Percentiles rank a stretch among this genome's conserved stretches.
Conservation (phyloP, 495 filamentous ascomycete species). For the Lasiosphaeris hirsuta region DNA sequence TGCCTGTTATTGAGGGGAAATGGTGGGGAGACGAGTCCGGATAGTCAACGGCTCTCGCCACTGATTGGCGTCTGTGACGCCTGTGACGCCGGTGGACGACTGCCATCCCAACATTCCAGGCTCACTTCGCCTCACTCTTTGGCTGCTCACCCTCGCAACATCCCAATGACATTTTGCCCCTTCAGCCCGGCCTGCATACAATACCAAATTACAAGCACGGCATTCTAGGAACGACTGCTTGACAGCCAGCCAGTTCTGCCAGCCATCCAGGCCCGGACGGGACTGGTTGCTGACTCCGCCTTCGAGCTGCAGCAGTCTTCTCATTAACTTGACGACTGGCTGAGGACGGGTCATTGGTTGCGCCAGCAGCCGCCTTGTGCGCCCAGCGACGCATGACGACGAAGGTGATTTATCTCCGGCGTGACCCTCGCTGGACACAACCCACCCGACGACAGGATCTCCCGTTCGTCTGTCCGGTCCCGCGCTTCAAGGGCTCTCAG, state of each 20-base stretch:
- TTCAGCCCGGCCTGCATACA: constrained; percentile 11
- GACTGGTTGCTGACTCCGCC: constrained; percentile 12
- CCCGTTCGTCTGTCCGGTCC: constrained; percentile 12
- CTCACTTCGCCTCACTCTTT: constrained; percentile 3
- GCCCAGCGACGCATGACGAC: constrained; percentile 22
- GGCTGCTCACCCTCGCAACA: not conserved
- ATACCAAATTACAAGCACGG: constrained; percentile 2
- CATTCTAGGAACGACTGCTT: constrained; percentile 3
- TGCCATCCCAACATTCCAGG: not conserved
- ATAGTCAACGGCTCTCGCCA: constrained; percentile 8
- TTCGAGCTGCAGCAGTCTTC: constrained; percentile 14
- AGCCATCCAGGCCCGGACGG: not conserved
- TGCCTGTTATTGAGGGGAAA: constrained; percentile 1
- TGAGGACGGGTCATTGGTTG: constrained; percentile 22
- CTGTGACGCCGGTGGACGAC: constrained; percentile 3
- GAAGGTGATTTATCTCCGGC: constrained; percentile 20
- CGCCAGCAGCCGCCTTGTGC: constrained; percentile 29
- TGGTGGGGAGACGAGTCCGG: not conserved
- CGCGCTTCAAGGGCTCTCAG: not conserved
- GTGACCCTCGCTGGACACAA: constrained; percentile 6
- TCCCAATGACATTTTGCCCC: not conserved
- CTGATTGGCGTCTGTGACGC: constrained; percentile 21
- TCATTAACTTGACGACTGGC: constrained; percentile 17
- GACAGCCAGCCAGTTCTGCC: constrained; percentile 10
- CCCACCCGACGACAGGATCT: constrained; percentile 8